These are phyloP conservation scores for Nannochloropsis salina DNA, from an alignment of 108 stramenopile species.

Conservation along the genomic window DNA sequence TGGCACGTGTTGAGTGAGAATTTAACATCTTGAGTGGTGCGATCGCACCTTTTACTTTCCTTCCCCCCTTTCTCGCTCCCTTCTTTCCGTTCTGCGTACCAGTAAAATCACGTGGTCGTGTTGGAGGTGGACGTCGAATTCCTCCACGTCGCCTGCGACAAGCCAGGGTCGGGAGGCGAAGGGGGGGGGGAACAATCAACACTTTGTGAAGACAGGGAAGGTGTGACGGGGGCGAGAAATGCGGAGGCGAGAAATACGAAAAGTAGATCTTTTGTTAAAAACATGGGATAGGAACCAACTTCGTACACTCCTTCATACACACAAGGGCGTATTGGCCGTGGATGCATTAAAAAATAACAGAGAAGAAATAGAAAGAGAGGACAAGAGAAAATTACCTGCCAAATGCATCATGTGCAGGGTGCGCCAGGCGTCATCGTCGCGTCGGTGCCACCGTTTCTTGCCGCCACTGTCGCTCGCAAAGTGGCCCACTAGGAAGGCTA, in stretches of 20 bases:
- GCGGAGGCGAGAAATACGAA: not conserved
- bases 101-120: not conserved
- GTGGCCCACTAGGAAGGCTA: not conserved
- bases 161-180: not conserved
- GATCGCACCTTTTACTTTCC: not conserved
- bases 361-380: not conserved
- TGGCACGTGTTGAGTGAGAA: not conserved
- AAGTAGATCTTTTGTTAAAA: not conserved
- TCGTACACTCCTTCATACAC: no score
- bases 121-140: not conserved
- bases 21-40: not conserved
- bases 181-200: not conserved
- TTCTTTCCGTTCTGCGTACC: not conserved
- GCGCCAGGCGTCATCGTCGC: not conserved
- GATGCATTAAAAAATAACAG: not conserved
- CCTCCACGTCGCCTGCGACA: not conserved
- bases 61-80: not conserved
- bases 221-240: not conserved
- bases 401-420: not conserved
- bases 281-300: not conserved
- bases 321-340: no score
- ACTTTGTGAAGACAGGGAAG: not conserved
- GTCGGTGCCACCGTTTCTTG: not conserved
- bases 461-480: not conserved
- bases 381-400: not conserved